Evolutionary conservation across 768 basidiomycete species (phyloP), one percentile per base, ranked within the genome.

Genomic region (Agaricus bisporus): DNA sequence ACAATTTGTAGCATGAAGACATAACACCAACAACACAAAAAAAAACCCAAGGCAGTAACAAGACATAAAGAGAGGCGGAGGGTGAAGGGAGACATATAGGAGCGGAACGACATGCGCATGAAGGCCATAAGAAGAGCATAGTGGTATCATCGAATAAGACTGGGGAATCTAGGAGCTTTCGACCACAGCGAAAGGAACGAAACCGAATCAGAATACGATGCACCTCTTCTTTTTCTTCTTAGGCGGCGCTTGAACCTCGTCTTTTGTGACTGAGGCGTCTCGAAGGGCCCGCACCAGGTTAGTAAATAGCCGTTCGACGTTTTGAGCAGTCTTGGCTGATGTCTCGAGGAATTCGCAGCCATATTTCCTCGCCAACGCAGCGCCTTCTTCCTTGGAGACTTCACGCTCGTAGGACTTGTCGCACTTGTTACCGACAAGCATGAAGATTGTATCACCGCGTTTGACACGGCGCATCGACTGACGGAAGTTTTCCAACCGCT

Each of bases 321-420:
- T 95, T 64, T 85, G 78, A 45, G 94, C 85, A 36, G 91, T 94
- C 76, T 95, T 95, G 36, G 95, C 95, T n/a, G 87, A 91, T 29
- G 95, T 94, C 69, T 98, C 95, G 68, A 93, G 85, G 69, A 98
- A 95, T 55, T 90, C 89, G 73, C 93, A 97, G 48, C 91, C 90
- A 59, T 95, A 86, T 49, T 82, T 76, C 59, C 83, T 79, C 29
- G 97, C 95, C 49, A 95, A 73, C 8, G 81, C 80, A 15, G 79
- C 76, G 11, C 93, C 97, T 61, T 98, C 94, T 63, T 95, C 92
- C 59, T 82, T 83, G 43, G 91, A 88, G 9, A 98, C 94, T 65
- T 95, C 93, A 32, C 94, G 83, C 61, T 91, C 88, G 59, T 85
- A 85, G n/a, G 82, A 79, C 76, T 91, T 90, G 78, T 98, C 94